These are phyloP conservation scores for Populus hybrid DNA, from an alignment of 441 rosid genomes.

Conservation along the genomic window DNA sequence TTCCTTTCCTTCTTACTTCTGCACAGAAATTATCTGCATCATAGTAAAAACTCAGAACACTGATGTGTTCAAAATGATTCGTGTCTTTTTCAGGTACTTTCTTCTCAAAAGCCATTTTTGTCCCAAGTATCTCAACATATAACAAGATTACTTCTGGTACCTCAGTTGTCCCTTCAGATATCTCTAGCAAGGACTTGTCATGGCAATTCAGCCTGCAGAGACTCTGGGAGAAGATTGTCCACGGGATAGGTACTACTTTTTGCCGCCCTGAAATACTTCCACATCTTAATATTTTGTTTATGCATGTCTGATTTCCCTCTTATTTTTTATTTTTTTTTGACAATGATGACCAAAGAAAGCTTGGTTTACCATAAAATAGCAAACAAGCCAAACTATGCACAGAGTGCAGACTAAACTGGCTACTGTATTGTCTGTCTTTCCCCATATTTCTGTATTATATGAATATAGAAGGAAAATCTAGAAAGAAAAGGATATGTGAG, in stretches of 20 bases:
- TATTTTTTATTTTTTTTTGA: not conserved
- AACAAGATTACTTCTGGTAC: slow-evolving; percentile 71
- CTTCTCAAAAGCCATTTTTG: slow-evolving; percentile 77
- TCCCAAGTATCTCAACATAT: slow-evolving; percentile 75
- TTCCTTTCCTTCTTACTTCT: no score
- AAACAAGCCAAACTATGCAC: no score
- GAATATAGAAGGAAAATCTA: not conserved
- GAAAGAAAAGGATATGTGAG: not conserved
- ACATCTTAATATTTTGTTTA: not conserved
- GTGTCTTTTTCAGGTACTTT: slow-evolving; percentile 48
- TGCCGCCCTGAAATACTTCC: not conserved
- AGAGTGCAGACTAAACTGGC: not conserved
- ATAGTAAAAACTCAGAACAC: no score
- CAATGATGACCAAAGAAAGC: not conserved
- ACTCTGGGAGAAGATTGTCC: slow-evolving; percentile 68
- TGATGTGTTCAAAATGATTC: slow-evolving; percentile 6
- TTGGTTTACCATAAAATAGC: no score
- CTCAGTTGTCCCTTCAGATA: slow-evolving; percentile 40
- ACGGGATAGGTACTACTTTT: slow-evolving; percentile 47
- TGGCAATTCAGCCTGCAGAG: slow-evolving; percentile 80
- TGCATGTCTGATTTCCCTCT: not conserved
- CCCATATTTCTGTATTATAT: not conserved
- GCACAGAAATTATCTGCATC: no score
- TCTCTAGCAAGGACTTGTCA: slow-evolving; percentile 46
- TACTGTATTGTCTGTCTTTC: not conserved